Evolutionary conservation across 495 filamentous ascomycete species (phyloP).

Genomic region (Penicillium waksmanii): DNA sequence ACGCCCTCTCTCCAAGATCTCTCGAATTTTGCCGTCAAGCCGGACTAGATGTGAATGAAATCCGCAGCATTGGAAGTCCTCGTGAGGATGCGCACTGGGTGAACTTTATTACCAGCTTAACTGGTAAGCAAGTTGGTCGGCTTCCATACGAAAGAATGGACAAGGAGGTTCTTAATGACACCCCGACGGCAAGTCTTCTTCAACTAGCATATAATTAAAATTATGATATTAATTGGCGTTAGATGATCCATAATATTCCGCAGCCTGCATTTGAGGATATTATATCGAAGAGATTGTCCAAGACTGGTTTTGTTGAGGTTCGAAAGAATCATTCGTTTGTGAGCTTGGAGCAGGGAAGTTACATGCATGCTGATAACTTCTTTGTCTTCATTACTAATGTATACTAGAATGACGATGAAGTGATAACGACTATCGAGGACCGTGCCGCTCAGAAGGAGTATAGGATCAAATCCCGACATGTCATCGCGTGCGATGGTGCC

Average conservation of each 20-base stretch:
- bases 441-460: slow-evolving; percentile 17
- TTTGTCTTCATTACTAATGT: neutral
- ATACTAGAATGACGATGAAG: slow-evolving; percentile 20
- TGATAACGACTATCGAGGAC: slow-evolving; percentile 28
- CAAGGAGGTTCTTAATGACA: slow-evolving; percentile 27
- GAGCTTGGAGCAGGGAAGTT: slow-evolving; percentile 23
- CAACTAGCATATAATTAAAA: neutral
- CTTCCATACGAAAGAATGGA: slow-evolving; percentile 40
- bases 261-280: slow-evolving; percentile 34
- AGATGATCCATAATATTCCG: slow-evolving; percentile 42
- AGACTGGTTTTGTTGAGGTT: slow-evolving; percentile 19
- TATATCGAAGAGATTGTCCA: slow-evolving; percentile 2
- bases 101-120: slow-evolving; percentile 34
- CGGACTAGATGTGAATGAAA: slow-evolving; percentile 29
- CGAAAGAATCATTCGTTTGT: slow-evolving; percentile 29
- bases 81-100: slow-evolving; percentile 33
- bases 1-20: slow-evolving; percentile 34
- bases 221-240: neutral
- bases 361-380: too few species aligned
- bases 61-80: slow-evolving; percentile 28
- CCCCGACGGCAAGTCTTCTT: slow-evolving; percentile 21
- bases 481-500: slow-evolving; percentile 43
- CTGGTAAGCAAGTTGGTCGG: slow-evolving; percentile 29
- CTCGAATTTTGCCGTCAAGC: slow-evolving; percentile 36
- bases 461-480: slow-evolving; percentile 25